These are phyloP conservation scores for Cystobasidium tubakii DNA, from an alignment of 768 basidiomycete species.

Conservation along the genomic window DNA sequence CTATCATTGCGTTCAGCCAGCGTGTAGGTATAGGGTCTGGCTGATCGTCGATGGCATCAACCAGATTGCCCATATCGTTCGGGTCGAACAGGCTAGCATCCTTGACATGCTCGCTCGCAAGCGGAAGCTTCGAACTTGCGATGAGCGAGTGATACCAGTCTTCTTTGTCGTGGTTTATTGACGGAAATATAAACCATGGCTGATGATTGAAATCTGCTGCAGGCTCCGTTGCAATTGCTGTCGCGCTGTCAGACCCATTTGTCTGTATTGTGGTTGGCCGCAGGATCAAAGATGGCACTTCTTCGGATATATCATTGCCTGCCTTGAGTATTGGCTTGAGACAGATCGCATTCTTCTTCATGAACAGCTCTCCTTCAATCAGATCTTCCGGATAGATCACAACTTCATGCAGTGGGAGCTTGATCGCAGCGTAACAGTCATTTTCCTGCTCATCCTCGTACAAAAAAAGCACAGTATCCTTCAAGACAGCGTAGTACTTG, in stretches of 20 bases:
- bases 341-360: conserved; percentile 75
- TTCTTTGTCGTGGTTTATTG: conserved; percentile 85
- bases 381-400: conserved; percentile 60
- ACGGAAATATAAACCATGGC: conserved; percentile 86
- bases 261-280: conserved; percentile 56
- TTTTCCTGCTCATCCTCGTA: conserved; percentile 88
- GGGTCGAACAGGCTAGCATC: conserved; percentile 61
- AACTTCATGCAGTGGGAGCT: conserved; percentile 72
- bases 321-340: conserved; percentile 42
- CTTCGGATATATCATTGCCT: conserved; percentile 42
- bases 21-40: conserved; percentile 95
- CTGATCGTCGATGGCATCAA: conserved; percentile 79
- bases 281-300: conserved; percentile 18
- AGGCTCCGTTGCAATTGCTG: conserved; percentile 36
- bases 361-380: conserved; percentile 80
- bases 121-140: conserved; percentile 58
- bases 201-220: conserved; percentile 56
- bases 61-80: conserved; percentile 73
- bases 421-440: conserved; percentile 85
- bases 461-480: conserved; percentile 81
- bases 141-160: conserved; percentile 82
- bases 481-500: conserved; percentile 85
- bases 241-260: conserved; percentile 33
- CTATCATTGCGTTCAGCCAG: conserved; percentile 91
- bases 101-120: conserved; percentile 67